Percentiles rank a stretch among this genome's conserved stretches.
phyloP scores from a whole-genome alignment of 306 rosid species.

The Senna siamea region DNA sequence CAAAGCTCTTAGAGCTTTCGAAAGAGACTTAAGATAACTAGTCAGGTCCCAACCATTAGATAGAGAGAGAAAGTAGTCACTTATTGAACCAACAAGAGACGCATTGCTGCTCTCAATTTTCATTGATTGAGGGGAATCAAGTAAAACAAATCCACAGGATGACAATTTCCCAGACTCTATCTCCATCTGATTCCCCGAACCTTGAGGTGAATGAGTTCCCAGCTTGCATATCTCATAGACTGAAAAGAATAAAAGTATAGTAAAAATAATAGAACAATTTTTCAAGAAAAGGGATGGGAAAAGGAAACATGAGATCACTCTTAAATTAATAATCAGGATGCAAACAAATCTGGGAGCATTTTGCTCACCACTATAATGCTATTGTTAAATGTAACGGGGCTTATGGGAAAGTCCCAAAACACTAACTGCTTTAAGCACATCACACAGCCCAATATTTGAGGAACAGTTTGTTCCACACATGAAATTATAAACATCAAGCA shows the following conservation, averaged over 20 bases:
- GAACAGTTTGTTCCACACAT: slow-evolving; percentile 16
- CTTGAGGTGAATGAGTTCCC: slow-evolving; percentile 91
- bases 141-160: slow-evolving; percentile 85
- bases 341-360: neutral
- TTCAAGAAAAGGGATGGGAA: slow-evolving; percentile 3
- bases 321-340: slow-evolving; percentile 26
- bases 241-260: slow-evolving; percentile 43
- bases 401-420: slow-evolving; percentile 27
- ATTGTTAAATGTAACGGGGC: slow-evolving; percentile 11
- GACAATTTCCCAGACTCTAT: slow-evolving; percentile 77
- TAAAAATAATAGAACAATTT: slow-evolving; percentile 25
- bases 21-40: slow-evolving; percentile 95
- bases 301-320: slow-evolving; percentile 25
- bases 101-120: slow-evolving; percentile 93
- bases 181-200: slow-evolving; percentile 89
- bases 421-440: slow-evolving; percentile 26
- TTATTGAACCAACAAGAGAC: slow-evolving; percentile 93
- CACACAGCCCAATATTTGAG: slow-evolving; percentile 8
- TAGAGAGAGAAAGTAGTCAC: slow-evolving; percentile 91
- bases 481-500: slow-evolving; percentile 27
- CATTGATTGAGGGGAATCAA: slow-evolving; percentile 98
- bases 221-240: slow-evolving; percentile 98
- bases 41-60: slow-evolving; percentile 98
- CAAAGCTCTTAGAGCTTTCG: slow-evolving; percentile 89
- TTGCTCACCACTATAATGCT: slow-evolving; percentile 19